These are phyloP conservation scores for Fusarium sp. DNA, from an alignment of 2,329 filamentous ascomycete genomes.

Conservation along the genomic window DNA sequence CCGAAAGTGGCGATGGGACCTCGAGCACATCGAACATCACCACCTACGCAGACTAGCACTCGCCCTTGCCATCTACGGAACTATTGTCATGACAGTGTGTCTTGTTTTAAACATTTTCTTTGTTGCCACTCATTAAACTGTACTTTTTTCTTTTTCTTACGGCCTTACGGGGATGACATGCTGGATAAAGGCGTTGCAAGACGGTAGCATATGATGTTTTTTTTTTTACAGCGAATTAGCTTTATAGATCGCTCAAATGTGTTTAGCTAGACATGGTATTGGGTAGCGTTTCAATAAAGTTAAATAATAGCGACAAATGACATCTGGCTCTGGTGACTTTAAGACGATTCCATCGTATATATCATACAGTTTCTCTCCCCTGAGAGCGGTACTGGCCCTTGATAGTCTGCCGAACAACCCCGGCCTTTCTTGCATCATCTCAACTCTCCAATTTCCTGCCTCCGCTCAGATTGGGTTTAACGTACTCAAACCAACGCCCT, in stretches of 20 bases:
- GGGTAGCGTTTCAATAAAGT: constrained; percentile 36
- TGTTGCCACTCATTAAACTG: constrained; percentile 61
- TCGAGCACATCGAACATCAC: constrained; percentile 70
- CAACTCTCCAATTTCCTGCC: constrained; percentile 6
- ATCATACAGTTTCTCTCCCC: constrained; percentile 28
- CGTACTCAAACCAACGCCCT: constrained; percentile 42
- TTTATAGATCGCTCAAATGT: constrained; percentile 35
- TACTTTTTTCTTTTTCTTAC: constrained; percentile 20
- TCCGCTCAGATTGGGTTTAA: constrained; percentile 14
- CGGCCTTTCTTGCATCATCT: not conserved
- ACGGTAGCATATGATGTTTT: constrained; percentile 36
- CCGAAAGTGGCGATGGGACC: constrained; percentile 66
- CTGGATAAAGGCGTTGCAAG: constrained; percentile 37
- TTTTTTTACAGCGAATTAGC: constrained; percentile 27
- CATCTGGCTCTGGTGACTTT: constrained; percentile 2
- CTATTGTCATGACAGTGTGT: constrained; percentile 89
- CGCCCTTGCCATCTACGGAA: constrained; percentile 81
- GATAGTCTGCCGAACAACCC: not conserved
- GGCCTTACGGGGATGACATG: constrained; percentile 29
- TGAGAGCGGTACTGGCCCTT: not conserved
- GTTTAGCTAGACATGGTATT: constrained; percentile 42
- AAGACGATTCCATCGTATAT: constrained; percentile 3
- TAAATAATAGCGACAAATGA: constrained; percentile 31
- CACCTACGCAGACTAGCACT: constrained; percentile 77
- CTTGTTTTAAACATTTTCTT: constrained; percentile 87